Percentiles rank a stretch among this genome's conserved stretches.
phyloP scores from a whole-genome alignment of 2,329 filamentous ascomycete species.

The Ploettnerulaceae sp. region DNA sequence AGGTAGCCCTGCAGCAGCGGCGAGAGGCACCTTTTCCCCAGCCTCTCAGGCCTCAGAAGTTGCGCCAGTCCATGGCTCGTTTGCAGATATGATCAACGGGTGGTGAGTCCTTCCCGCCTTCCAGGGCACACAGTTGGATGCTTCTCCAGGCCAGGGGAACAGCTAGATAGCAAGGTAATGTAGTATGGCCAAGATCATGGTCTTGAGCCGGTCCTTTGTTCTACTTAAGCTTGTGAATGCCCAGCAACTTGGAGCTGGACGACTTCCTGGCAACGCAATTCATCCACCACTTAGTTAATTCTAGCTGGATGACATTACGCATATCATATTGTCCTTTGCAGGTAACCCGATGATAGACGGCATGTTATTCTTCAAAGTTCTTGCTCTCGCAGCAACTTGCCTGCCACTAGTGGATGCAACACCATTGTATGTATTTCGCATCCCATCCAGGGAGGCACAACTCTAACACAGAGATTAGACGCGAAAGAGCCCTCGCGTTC shows the following conservation, averaged over 20 bases:
- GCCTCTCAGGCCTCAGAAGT: neutral
- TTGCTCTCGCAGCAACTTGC: constrained; percentile 17
- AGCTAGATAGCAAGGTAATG: neutral
- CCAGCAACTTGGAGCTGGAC: neutral
- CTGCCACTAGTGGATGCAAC: constrained; percentile 17
- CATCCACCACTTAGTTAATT: neutral
- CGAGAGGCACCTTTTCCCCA: neutral
- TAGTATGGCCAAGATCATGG: too few species aligned
- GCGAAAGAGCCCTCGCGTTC: constrained; percentile 38
- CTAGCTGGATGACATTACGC: neutral
- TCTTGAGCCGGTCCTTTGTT: neutral
- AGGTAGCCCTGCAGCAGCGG: neutral
- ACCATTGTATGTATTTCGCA: constrained; percentile 24
- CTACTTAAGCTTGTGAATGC: constrained; percentile 8
- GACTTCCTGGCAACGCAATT: neutral
- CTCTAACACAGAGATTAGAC: constrained; percentile 10
- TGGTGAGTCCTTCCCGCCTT: neutral
- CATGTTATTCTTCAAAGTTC: constrained; percentile 14
- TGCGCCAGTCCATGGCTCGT: constrained; percentile 4
- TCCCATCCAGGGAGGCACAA: constrained; percentile 5
- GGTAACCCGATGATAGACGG: neutral
- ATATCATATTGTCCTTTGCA: too few species aligned
- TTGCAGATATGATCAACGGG: constrained; percentile 6
- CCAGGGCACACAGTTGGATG: neutral
- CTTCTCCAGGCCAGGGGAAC: constrained; percentile 1